Percentiles rank a stretch among this genome's conserved stretches.
Conservation (phyloP, 179 eudicot genomes). For the Beta corolliflora region DNA sequence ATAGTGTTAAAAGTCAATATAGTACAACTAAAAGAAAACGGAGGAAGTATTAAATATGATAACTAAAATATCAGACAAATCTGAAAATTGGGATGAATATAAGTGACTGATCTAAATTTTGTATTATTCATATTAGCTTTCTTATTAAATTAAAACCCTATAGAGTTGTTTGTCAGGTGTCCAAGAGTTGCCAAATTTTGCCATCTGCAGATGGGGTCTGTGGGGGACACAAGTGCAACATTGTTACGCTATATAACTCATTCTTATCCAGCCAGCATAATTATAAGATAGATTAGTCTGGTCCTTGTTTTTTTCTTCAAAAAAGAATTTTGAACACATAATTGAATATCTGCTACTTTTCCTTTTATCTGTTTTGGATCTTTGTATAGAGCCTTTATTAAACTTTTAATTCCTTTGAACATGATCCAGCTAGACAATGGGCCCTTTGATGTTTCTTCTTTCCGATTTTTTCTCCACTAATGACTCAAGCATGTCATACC, state of each 20-base stretch:
- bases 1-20: too few species aligned
- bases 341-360: neutral
- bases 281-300: neutral
- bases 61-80: too few species aligned
- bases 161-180: neutral
- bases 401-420: constrained; percentile 4
- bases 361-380: neutral
- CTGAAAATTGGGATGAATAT: too few species aligned
- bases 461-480: neutral
- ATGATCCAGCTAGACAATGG: constrained; percentile 16
- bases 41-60: too few species aligned
- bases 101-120: too few species aligned
- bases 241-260: neutral
- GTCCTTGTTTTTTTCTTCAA: neutral
- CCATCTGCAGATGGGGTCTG: neutral
- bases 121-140: neutral
- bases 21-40: too few species aligned
- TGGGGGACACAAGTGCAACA: neutral
- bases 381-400: neutral
- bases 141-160: neutral
- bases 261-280: constrained; percentile 30
- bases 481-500: neutral
- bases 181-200: neutral
- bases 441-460: constrained; percentile 13
- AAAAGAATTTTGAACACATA: neutral